Evolutionary conservation across 2,329 filamentous ascomycete genomes (phyloP).

Genomic region (Aureobasidium zeae): DNA sequence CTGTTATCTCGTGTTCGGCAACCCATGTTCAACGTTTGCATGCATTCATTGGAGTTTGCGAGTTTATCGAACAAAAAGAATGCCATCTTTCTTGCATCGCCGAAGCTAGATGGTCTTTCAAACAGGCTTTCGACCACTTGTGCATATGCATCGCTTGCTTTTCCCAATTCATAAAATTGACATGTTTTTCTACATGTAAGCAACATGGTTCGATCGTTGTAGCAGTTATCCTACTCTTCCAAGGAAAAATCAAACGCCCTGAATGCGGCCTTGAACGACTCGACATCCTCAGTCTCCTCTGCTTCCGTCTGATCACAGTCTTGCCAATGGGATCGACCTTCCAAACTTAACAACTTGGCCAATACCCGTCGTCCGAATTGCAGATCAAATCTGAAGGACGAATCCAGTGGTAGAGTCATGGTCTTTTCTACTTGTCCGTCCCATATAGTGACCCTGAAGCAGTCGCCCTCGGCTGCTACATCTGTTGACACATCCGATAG

Average conservation of each 20-base stretch:
- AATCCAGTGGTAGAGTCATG: constrained; percentile 63
- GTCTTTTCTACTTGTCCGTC: constrained; percentile 46
- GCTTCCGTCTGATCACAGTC: constrained; percentile 67
- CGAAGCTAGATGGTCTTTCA: too few species aligned
- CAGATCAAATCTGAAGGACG: constrained; percentile 70
- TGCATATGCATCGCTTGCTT: too few species aligned
- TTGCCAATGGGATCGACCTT: constrained; percentile 73
- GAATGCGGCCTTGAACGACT: constrained; percentile 71
- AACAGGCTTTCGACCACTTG: too few species aligned
- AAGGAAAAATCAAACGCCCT: constrained; percentile 77
- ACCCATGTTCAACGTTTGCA: too few species aligned
- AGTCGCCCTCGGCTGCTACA: constrained; percentile 23
- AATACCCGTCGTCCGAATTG: constrained; percentile 84
- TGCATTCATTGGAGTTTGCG: too few species aligned
- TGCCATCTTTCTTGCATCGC: too few species aligned
- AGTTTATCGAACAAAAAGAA: too few species aligned
- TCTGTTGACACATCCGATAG: constrained; percentile 3
- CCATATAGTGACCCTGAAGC: constrained; percentile 30
- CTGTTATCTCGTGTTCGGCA: constrained; percentile 7
- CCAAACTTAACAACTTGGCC: constrained; percentile 75
- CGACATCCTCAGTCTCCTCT: constrained; percentile 71
- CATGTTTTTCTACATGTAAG: too few species aligned
- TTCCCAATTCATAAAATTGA: too few species aligned
- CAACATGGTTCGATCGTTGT: too few species aligned
- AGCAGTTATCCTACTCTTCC: constrained; percentile 20